These are phyloP conservation scores for Tetrahymena elliotti DNA, from an alignment of 73 alveolate genomes.

Conservation along the genomic window DNA sequence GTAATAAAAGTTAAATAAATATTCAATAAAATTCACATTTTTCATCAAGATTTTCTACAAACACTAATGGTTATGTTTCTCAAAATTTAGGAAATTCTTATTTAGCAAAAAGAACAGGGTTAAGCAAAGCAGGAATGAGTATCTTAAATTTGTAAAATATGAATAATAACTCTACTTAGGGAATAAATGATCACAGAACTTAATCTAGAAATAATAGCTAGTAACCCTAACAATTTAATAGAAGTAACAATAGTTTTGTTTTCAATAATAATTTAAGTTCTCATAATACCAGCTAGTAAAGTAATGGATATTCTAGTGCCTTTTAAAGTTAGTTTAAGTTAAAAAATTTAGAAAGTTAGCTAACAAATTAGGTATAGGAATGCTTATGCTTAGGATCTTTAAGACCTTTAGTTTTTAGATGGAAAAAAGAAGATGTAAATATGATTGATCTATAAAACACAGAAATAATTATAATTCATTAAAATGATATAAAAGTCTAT, in stretches of 20 bases:
- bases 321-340: neutral
- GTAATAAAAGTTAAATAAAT: neutral
- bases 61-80: neutral
- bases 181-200: neutral
- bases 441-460: neutral
- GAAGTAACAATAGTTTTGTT: neutral
- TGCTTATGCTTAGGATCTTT: neutral
- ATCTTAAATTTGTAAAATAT: neutral
- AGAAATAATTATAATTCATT: neutral
- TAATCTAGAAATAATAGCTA: neutral
- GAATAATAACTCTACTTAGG: neutral
- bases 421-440: neutral
- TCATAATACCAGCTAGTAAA: neutral
- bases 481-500: neutral
- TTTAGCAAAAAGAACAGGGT: neutral
- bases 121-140: neutral
- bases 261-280: neutral
- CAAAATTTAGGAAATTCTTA: neutral
- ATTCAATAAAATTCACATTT: neutral
- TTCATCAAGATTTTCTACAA: neutral
- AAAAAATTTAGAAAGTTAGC: neutral
- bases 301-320: neutral
- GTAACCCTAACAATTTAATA: neutral
- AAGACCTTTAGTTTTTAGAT: neutral
- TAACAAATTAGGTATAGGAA: neutral